These are phyloP conservation scores for Malus sylvestris DNA, from an alignment of 306 rosid species.

Conservation along the genomic window DNA sequence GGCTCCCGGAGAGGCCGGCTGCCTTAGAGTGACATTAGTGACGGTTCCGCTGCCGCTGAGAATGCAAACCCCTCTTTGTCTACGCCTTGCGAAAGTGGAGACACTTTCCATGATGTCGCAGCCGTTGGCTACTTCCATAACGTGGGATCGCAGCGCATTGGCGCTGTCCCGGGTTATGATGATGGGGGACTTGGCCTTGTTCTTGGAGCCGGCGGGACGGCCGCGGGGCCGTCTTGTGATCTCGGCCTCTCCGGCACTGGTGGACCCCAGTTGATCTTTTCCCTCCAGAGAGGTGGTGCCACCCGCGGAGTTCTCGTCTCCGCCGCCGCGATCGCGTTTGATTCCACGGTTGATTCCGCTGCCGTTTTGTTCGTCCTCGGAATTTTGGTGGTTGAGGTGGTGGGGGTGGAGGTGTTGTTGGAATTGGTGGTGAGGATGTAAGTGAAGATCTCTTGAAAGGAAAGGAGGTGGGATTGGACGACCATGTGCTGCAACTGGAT, in stretches of 20 bases:
- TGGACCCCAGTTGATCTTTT: constrained; percentile 28
- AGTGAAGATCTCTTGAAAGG: constrained; percentile 71
- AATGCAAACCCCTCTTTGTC: constrained; percentile 80
- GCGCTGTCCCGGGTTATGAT: constrained; percentile 88
- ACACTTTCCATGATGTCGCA: constrained; percentile 81
- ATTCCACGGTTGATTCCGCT: constrained; percentile 38
- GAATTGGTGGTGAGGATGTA: constrained; percentile 62
- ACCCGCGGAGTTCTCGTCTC: constrained; percentile 17
- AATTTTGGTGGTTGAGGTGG: constrained; percentile 33
- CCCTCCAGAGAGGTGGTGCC: constrained; percentile 17
- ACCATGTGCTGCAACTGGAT: constrained; percentile 80
- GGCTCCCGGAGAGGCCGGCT: constrained; percentile 76
- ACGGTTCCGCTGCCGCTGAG: constrained; percentile 87
- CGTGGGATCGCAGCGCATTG: constrained; percentile 82
- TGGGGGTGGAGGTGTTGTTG: constrained; percentile 48
- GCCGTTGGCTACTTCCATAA: constrained; percentile 71
- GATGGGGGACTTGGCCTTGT: constrained; percentile 91
- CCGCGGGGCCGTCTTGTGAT: constrained; percentile 69
- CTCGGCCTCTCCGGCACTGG: constrained; percentile 26
- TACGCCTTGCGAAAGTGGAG: constrained; percentile 57
- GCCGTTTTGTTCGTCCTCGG: constrained; percentile 52
- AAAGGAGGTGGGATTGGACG: constrained; percentile 85
- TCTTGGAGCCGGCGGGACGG: constrained; percentile 78
- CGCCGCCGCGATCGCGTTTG: constrained; percentile 63
- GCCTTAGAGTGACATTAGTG: constrained; percentile 76